Evolutionary conservation across 805 yeast species (phyloP).

Genomic region (Kregervanrija fluxuum): DNA sequence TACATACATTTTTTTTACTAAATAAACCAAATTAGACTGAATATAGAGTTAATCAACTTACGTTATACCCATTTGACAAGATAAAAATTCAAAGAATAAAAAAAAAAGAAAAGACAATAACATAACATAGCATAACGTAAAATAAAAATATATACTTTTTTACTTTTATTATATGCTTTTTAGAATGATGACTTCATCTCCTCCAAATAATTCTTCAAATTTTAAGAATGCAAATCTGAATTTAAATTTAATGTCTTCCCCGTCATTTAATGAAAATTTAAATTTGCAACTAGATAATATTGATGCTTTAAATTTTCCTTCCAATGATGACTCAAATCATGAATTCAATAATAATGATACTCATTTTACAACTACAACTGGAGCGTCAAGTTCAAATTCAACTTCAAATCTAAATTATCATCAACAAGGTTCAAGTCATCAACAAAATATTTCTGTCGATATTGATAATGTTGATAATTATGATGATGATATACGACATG

Average conservation of each 20-base stretch:
- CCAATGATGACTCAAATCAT: not conserved
- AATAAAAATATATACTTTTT: not conserved
- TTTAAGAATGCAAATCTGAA: constrained; percentile 13
- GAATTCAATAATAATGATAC: constrained; percentile 6
- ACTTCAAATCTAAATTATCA: not conserved
- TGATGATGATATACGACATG: no score
- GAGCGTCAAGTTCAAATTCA: constrained; percentile 1
- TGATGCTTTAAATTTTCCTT: constrained; percentile 9
- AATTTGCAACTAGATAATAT: constrained; percentile 13
- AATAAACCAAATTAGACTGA: no score
- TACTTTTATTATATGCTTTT: not conserved
- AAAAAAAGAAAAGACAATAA: no score
- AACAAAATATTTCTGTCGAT: no score
- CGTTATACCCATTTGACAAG: no score
- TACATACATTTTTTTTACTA: no score
- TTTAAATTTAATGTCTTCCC: constrained; percentile 18
- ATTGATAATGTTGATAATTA: no score
- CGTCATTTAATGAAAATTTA: constrained; percentile 16
- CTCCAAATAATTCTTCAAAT: constrained; percentile 19
- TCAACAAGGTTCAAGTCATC: no score
- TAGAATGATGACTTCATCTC: constrained; percentile 30
- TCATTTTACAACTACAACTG: constrained; percentile 4
- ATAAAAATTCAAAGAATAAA: no score
- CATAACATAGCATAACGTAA: not conserved
- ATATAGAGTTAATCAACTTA: no score